A percentile compares a stretch with the other conserved stretches of the same genome.
These are phyloP conservation scores for Dipodascus albidus DNA, from an alignment of 805 yeast genomes.

Conservation along the genomic window DNA sequence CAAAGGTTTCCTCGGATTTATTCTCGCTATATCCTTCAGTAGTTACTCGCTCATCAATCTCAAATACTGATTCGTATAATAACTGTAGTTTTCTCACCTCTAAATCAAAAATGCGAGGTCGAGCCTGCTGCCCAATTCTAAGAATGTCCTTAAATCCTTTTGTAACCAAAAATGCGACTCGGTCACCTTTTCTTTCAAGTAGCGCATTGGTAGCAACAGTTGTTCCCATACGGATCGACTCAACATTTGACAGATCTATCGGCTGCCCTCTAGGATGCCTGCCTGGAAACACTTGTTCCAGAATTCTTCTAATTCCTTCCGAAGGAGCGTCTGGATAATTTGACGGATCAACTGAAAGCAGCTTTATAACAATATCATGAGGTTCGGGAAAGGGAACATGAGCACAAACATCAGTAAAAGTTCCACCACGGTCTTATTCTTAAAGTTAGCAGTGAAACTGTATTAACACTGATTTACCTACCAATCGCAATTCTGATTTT, in stretches of 20 bases:
- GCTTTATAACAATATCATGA: constrained; percentile 59
- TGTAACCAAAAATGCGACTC: constrained; percentile 76
- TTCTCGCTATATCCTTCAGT: constrained; percentile 72
- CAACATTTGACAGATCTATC: constrained; percentile 42
- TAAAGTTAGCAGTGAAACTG: not conserved
- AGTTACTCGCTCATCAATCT: constrained; percentile 84
- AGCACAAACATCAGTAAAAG: constrained; percentile 74
- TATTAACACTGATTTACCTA: not conserved
- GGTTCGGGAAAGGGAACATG: constrained; percentile 36
- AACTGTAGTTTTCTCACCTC: constrained; percentile 61
- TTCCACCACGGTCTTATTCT: constrained; percentile 57
- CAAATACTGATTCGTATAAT: constrained; percentile 65
- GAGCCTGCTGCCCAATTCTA: constrained; percentile 78
- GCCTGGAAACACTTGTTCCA: constrained; percentile 46
- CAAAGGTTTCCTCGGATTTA: constrained; percentile 30
- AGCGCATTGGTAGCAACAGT: constrained; percentile 95
- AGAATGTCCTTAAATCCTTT: constrained; percentile 80
- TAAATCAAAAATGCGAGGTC: constrained; percentile 83
- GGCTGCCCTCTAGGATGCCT: constrained; percentile 48
- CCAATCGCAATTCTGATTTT: constrained; percentile 1
- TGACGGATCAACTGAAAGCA: constrained; percentile 78
- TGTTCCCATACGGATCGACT: constrained; percentile 78
- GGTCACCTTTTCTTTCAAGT: constrained; percentile 83
- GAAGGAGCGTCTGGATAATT: constrained; percentile 87
- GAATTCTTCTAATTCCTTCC: constrained; percentile 75